phyloP scores from a whole-genome alignment of 148 eudicot species.

The Cornus florida region DNA sequence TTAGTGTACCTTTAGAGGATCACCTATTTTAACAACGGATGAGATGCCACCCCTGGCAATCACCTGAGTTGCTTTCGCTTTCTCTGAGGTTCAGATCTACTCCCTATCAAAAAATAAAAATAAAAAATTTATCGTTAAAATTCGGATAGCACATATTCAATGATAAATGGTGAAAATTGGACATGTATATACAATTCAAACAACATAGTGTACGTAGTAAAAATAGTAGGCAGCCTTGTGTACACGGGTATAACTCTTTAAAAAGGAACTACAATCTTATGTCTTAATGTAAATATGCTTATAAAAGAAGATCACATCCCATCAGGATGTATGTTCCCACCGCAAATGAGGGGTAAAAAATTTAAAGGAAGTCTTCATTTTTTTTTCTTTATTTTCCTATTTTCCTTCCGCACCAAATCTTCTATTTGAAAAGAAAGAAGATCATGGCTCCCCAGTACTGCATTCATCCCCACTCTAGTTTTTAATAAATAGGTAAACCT shows the following conservation, averaged over 20 bases:
- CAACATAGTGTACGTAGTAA: too few relatives aligned
- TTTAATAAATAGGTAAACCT: background rate
- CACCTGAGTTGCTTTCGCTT: background rate
- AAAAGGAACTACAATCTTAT: background rate
- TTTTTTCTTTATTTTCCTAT: too few relatives aligned
- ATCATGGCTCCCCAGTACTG: too few relatives aligned
- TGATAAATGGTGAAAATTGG: background rate
- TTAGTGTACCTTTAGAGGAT: background rate
- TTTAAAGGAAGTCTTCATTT: background rate
- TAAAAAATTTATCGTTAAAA: background rate
- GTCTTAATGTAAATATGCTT: background rate
- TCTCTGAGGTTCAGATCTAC: slow-evolving; percentile 22
- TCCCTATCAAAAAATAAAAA: slow-evolving; percentile 13
- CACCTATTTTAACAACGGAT: background rate
- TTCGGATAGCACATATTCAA: background rate
- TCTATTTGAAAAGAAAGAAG: too few relatives aligned
- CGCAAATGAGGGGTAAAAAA: background rate
- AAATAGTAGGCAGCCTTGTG: background rate
- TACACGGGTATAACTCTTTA: background rate
- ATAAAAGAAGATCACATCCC: background rate
- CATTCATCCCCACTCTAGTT: background rate
- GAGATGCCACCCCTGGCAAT: background rate
- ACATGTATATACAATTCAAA: background rate
- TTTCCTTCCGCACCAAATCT: background rate
- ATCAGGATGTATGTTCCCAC: background rate